phyloP scores from a whole-genome alignment of 2,329 filamentous ascomycete genomes.

The Penicillium paneum region DNA sequence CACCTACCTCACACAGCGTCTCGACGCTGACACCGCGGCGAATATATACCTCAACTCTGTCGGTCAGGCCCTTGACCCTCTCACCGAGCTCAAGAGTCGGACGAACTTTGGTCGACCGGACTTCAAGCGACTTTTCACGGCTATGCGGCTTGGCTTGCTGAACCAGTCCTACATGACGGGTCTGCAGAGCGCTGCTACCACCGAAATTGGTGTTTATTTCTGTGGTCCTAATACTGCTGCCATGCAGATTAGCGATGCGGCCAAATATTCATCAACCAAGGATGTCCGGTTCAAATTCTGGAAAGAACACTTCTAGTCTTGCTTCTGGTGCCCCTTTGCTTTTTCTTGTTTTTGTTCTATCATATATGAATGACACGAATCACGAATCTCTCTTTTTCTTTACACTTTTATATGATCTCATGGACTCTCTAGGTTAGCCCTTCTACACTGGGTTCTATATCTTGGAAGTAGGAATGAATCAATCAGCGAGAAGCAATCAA shows the following conservation, averaged over 20 bases:
- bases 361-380: constrained; percentile 22
- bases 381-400: constrained; percentile 19
- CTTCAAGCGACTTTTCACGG: constrained; percentile 73
- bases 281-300: constrained; percentile 96
- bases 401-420: constrained; percentile 1
- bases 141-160: constrained; percentile 83
- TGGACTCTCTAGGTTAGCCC: background rate
- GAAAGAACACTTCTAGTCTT: constrained; percentile 75
- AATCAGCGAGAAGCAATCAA: background rate
- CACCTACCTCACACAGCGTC: constrained; percentile 91
- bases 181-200: constrained; percentile 70
- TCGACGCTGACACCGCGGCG: constrained; percentile 87
- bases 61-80: constrained; percentile 78
- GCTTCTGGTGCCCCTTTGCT: background rate
- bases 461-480: background rate
- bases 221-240: constrained; percentile 83
- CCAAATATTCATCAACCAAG: constrained; percentile 66
- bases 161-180: constrained; percentile 82
- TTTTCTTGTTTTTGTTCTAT: background rate
- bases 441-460: constrained; percentile 5
- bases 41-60: constrained; percentile 98
- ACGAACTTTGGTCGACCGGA: constrained; percentile 96
- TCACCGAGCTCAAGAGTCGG: constrained; percentile 83
- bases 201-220: constrained; percentile 95
- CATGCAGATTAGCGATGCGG: constrained; percentile 78